A percentile compares a stretch with the other conserved stretches of the same genome.
phyloP scores from a whole-genome alignment of 1,139 yeast genomes.

The Magnusiomyces sp. region DNA sequence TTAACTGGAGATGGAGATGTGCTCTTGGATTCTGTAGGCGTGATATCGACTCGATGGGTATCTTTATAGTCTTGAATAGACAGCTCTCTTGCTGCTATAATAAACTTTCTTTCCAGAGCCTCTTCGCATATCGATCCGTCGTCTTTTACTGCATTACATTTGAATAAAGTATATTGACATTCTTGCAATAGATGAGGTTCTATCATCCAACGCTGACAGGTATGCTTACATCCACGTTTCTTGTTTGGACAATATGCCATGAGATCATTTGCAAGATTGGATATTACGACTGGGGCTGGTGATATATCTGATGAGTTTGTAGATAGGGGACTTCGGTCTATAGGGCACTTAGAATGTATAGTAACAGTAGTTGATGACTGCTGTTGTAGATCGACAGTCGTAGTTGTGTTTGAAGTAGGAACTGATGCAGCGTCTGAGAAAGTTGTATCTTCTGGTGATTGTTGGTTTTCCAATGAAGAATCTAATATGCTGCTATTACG shows the following conservation, averaged over 20 bases:
- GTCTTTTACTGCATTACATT: constrained; percentile 27
- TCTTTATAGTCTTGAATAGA: constrained; percentile 1
- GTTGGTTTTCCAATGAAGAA: no score
- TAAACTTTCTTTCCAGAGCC: constrained; percentile 8
- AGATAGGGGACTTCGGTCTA: constrained; percentile 47
- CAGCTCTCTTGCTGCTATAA: constrained; percentile 1
- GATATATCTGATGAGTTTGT: constrained; percentile 37
- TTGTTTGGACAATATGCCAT: constrained; percentile 47
- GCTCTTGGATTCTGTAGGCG: no score
- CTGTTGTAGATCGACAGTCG: background rate
- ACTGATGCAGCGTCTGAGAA: background rate
- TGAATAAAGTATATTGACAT: constrained; percentile 47
- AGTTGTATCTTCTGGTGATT: constrained; percentile 30
- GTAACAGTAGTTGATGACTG: constrained; percentile 14
- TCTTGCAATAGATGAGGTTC: constrained; percentile 43
- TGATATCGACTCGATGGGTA: background rate
- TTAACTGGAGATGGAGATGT: no score
- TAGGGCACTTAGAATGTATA: constrained; percentile 40
- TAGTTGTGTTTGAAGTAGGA: constrained; percentile 11
- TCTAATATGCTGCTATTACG: no score
- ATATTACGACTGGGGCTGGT: constrained; percentile 54
- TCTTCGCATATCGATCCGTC: constrained; percentile 7
- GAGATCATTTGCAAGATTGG: constrained; percentile 56
- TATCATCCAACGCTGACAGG: constrained; percentile 53
- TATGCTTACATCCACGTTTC: constrained; percentile 50